Percentiles rank a stretch among this genome's conserved stretches.
Conservation (phyloP, 306 rosid genomes). For the Hippophae rhamnoides region DNA sequence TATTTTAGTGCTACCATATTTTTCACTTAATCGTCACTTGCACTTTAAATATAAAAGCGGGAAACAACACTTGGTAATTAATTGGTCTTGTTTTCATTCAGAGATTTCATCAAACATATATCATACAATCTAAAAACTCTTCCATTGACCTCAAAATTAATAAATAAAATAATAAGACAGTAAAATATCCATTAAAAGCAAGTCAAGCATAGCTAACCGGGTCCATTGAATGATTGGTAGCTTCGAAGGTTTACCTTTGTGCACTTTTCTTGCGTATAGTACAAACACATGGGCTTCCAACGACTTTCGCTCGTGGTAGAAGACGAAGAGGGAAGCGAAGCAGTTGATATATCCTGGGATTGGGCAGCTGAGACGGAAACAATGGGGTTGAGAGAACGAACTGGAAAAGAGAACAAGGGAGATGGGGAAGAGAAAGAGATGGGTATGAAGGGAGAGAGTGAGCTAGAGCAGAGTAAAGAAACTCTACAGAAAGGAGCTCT, state of each 20-base stretch:
- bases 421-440: slow-evolving; percentile 11
- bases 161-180: background rate
- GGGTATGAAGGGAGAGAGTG: slow-evolving; percentile 19
- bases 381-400: slow-evolving; percentile 21
- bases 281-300: slow-evolving; percentile 76
- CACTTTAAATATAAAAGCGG: no score
- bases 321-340: slow-evolving; percentile 8
- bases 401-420: slow-evolving; percentile 16
- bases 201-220: background rate
- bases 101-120: slow-evolving; percentile 38
- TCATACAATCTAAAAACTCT: slow-evolving; percentile 13
- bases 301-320: slow-evolving; percentile 20
- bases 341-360: slow-evolving; percentile 20
- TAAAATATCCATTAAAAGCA: background rate
- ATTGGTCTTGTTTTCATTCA: slow-evolving; percentile 6
- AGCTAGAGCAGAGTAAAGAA: slow-evolving; percentile 23
- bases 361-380: slow-evolving; percentile 45
- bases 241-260: slow-evolving; percentile 38
- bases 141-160: background rate
- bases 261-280: slow-evolving; percentile 83
- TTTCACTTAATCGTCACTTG: no score
- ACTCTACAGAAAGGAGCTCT: slow-evolving; percentile 29
- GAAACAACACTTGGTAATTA: no score
- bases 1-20: no score
- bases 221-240: slow-evolving; percentile 6